Conservation (phyloP, 768 basidiomycete genomes). For the Gloeostereum incarnatum region DNA sequence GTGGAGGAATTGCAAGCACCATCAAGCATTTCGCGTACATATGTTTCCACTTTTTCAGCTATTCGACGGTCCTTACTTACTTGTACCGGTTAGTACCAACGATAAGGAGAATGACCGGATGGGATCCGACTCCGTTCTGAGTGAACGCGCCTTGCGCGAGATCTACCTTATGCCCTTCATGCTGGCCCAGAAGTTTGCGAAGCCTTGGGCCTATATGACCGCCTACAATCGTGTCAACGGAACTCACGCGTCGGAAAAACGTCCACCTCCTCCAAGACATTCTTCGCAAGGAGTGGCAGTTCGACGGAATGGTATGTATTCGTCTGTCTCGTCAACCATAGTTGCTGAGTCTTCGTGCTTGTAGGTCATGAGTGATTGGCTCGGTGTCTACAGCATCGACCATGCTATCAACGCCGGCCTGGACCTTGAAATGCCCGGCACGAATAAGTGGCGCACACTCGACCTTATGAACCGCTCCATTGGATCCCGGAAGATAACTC, state of each 20-base stretch:
- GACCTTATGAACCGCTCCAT: constrained; percentile 28
- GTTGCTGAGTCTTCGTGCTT: too few relatives aligned
- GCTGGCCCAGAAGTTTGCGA: constrained; percentile 54
- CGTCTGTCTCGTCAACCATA: too few relatives aligned
- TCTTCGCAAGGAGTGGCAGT: constrained; percentile 69
- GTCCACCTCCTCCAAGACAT: constrained; percentile 46
- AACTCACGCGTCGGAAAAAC: constrained; percentile 61
- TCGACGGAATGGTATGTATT: constrained; percentile 51
- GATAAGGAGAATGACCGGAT: constrained; percentile 70
- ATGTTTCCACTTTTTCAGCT: background rate
- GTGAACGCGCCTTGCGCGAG: constrained; percentile 58
- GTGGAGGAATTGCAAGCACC: constrained; percentile 61
- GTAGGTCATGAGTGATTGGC: constrained; percentile 85
- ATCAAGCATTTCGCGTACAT: constrained; percentile 85
- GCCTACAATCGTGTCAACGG: constrained; percentile 70
- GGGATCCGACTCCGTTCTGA: constrained; percentile 58
- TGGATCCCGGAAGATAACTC: constrained; percentile 40
- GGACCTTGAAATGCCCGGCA: constrained; percentile 74
- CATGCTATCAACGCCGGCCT: constrained; percentile 63
- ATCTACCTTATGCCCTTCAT: constrained; percentile 71
- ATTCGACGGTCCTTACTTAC: constrained; percentile 17
- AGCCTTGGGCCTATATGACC: constrained; percentile 63
- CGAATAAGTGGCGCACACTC: constrained; percentile 56
- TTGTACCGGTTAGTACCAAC: constrained; percentile 72
- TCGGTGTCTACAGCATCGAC: constrained; percentile 65